phyloP scores from a whole-genome alignment of 352 stramenopile genomes.

The Phytophthora palmivora region DNA sequence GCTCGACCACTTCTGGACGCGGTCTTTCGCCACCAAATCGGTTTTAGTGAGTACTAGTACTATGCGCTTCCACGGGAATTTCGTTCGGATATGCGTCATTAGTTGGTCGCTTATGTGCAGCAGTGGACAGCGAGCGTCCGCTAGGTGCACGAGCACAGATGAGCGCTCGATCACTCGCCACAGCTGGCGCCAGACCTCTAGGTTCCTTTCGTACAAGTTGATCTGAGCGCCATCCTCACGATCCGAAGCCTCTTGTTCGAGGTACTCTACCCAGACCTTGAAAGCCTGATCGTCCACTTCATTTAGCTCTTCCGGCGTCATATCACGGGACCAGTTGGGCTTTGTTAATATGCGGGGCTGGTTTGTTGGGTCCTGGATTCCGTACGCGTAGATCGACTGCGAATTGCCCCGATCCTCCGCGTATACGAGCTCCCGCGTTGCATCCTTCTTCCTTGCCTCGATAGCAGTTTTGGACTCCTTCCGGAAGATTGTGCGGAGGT shows the following conservation, averaged over 20 bases:
- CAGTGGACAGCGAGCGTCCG: constrained; percentile 73
- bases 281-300: constrained; percentile 65
- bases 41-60: constrained; percentile 99
- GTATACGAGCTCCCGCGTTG: constrained; percentile 65
- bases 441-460: constrained; percentile 74
- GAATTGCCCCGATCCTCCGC: constrained; percentile 67
- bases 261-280: constrained; percentile 53
- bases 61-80: constrained; percentile 88
- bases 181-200: constrained; percentile 85
- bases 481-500: constrained; percentile 78
- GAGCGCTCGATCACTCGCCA: constrained; percentile 85
- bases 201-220: constrained; percentile 83
- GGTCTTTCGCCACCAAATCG: constrained; percentile 91
- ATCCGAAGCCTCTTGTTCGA: constrained; percentile 33
- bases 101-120: constrained; percentile 78
- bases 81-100: constrained; percentile 51
- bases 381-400: constrained; percentile 76
- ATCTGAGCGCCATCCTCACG: constrained; percentile 35
- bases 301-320: constrained; percentile 73
- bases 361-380: constrained; percentile 59
- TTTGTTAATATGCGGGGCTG: constrained; percentile 74
- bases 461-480: constrained; percentile 62
- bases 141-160: constrained; percentile 79
- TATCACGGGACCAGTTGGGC: constrained; percentile 66
- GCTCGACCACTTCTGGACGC: constrained; percentile 93